Evolutionary conservation across 495 filamentous ascomycete genomes (phyloP), one percentile per base, ranked within the genome.

Genomic region (Acidomyces sp.): DNA sequence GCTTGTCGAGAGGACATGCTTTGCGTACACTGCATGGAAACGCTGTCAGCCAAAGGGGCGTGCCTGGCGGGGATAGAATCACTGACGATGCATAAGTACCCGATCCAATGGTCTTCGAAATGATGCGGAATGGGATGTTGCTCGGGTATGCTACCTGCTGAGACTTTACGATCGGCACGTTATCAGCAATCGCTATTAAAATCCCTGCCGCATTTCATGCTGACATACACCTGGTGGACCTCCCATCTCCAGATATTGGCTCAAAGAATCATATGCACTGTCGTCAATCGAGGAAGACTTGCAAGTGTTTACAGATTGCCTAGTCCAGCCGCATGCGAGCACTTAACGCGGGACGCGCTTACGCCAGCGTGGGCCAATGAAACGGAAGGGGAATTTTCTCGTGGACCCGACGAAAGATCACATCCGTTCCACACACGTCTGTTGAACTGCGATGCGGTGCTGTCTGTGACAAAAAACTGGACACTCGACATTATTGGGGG

Each of bases 71-170:
- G 40, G n/a, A n/a, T n/a, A n/a, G n/a, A n/a, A n/a, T n/a, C n/a
- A 64, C 80, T 62, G 61, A 95, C 90, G 83, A 94, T 52, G 90
- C 90, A 73, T 97, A 97, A 40, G 90, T 90, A 46, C 90, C 90
- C 60, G 82, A 75, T 30, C 90, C 90, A 50, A 97, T 94, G 26
- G 92, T 97, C 55, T 88, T 85, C 22, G 86, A 94, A 51, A 97
- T 73, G 57, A 97, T 78, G 41, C 90, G 76, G 61, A 97, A 97
- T 20, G 92, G 92, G 29, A 97, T 68, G 50, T 93, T 74, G 45
- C 54, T 70, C 26, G 90, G 90, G 31, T 95, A 70, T 44, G 86
- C 86, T 51, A 85, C 85, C 35, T 85, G 63, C 63, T 97, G 90
- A 42, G 83, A 90, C 70, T 93, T 80, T 5, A 13, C 26, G 26